A percentile compares a stretch with the other conserved stretches of the same genome.
These are phyloP conservation scores for Penicillium argentinense DNA, from an alignment of 495 filamentous ascomycete species.

Conservation along the genomic window DNA sequence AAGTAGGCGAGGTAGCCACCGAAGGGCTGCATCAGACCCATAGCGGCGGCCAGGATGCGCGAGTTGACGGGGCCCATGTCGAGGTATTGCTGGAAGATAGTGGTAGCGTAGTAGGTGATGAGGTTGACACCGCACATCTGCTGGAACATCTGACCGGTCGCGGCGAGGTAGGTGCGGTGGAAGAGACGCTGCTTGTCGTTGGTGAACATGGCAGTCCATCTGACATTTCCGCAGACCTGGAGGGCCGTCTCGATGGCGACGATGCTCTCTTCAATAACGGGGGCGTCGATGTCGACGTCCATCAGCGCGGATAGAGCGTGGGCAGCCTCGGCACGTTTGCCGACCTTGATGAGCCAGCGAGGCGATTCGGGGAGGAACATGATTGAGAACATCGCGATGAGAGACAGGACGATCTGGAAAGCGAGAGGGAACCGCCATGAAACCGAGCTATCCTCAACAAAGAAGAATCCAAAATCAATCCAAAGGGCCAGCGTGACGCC, in stretches of 20 bases:
- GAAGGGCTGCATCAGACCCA: slow-evolving; percentile 73
- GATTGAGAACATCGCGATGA: slow-evolving; percentile 48
- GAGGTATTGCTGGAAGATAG: slow-evolving; percentile 50
- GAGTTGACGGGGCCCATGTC: slow-evolving; percentile 71
- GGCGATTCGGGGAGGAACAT: slow-evolving; percentile 60
- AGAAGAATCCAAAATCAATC: slow-evolving; percentile 62
- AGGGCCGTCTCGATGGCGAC: slow-evolving; percentile 40
- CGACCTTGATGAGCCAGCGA: slow-evolving; percentile 57
- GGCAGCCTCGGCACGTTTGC: slow-evolving; percentile 51
- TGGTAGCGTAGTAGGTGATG: slow-evolving; percentile 23
- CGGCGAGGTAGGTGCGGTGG: slow-evolving; percentile 33
- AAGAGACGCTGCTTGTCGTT: slow-evolving; percentile 36
- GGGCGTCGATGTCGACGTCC: slow-evolving; percentile 24
- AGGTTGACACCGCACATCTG: slow-evolving; percentile 27
- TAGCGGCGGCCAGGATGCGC: slow-evolving; percentile 73
- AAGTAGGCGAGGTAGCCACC: slow-evolving; percentile 75
- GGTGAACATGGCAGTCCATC: slow-evolving; percentile 31
- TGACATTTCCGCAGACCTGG: slow-evolving; percentile 28
- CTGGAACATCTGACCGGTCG: slow-evolving; percentile 31
- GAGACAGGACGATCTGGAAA: slow-evolving; percentile 59
- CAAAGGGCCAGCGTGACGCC: slow-evolving; percentile 67
- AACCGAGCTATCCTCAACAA: slow-evolving; percentile 49
- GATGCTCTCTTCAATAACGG: slow-evolving; percentile 32
- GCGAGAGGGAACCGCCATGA: slow-evolving; percentile 65
- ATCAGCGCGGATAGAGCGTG: slow-evolving; percentile 47